Evolutionary conservation across 2,329 filamentous ascomycete genomes (phyloP), one percentile per base, ranked within the genome.

Genomic region (Cladophialophora exuberans): DNA sequence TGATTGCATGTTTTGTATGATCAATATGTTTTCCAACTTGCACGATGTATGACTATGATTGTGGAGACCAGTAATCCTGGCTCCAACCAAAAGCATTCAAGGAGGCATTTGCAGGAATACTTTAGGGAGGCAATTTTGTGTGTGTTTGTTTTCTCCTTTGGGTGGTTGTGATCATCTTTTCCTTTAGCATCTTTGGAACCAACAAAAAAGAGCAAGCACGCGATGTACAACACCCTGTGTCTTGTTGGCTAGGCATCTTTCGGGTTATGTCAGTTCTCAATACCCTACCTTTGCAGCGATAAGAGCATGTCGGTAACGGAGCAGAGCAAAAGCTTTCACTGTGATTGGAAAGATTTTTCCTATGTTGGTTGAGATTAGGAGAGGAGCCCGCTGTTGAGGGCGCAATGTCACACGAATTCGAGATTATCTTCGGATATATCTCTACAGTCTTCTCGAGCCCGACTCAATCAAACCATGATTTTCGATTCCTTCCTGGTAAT

Each of bases 41-140:
- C 52, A 54, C 55, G 58, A 58, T 61, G 58, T 61, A 58, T 49
- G 52, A 58, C 51, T 56, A 61, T 30, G 58, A 58, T 26, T 41
- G 38, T 44, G 38, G 20, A 35, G 33, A 30, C 44, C 25, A 33
- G 43, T 23, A 53, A 50, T 36, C 39, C 46, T 42, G 47, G 39
- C 56, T 55, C 42, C 17, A 25, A 30, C 17, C 33, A 42, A 55
- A 59, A 55, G 55, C 55, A 47, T 56, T 43, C 31, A 30, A 18
- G 28, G 30, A 17, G 47, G 36, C 15, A 42, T 42, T 20, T 17
- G n/a, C 25, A 49, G 30, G n/a, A 44, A 44, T 5, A 36, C 26
- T 42, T 23, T 25, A 23, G 23, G 49, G 35, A 28, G 46, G 46
- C 46, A 17, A n/a, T 26, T 13, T 38, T 49, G 17, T 39, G n/a